Evolutionary conservation across 768 basidiomycete genomes (phyloP).

Genomic region (Collybia sp.): DNA sequence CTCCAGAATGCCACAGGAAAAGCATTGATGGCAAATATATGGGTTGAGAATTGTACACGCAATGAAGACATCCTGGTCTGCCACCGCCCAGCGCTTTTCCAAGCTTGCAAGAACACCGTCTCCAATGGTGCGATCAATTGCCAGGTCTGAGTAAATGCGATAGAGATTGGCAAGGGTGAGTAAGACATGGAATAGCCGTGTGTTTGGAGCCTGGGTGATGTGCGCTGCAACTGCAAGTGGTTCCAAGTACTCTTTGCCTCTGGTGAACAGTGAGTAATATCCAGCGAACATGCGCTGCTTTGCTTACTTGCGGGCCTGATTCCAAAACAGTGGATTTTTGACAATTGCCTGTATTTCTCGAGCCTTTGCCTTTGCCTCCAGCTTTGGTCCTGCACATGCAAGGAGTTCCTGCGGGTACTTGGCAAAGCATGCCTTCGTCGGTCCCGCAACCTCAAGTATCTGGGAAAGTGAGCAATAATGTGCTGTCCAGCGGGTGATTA

Average conservation of each 20-base stretch:
- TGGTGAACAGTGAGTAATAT: not conserved
- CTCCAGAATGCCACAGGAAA: not conserved
- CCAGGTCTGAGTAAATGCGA: slow-evolving; percentile 12
- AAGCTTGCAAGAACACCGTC: slow-evolving; percentile 19
- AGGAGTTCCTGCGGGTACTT: slow-evolving; percentile 5
- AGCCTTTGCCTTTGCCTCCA: slow-evolving; percentile 14
- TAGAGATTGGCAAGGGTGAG: slow-evolving; percentile 25
- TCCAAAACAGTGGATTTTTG: slow-evolving; percentile 17
- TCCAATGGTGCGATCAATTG: slow-evolving; percentile 6
- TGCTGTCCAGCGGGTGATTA: slow-evolving; percentile 28
- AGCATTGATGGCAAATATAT: not conserved
- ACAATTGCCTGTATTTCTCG: slow-evolving; percentile 12
- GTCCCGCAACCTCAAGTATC: slow-evolving; percentile 15
- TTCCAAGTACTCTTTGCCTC: slow-evolving; percentile 18
- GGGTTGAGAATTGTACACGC: slow-evolving; percentile 1
- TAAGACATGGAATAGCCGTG: slow-evolving; percentile 26
- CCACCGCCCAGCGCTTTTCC: slow-evolving; percentile 25
- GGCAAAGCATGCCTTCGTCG: slow-evolving; percentile 9
- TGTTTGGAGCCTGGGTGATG: slow-evolving; percentile 21
- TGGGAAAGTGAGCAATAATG: slow-evolving; percentile 20
- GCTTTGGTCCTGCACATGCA: slow-evolving; percentile 6
- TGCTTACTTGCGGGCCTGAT: slow-evolving; percentile 13
- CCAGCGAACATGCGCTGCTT: not conserved
- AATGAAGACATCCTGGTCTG: slow-evolving; percentile 31
- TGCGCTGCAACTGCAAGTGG: slow-evolving; percentile 34